Evolutionary conservation across 495 filamentous ascomycete genomes (phyloP), one percentile per base, ranked within the genome.

Genomic region (Filosporella fistucella): DNA sequence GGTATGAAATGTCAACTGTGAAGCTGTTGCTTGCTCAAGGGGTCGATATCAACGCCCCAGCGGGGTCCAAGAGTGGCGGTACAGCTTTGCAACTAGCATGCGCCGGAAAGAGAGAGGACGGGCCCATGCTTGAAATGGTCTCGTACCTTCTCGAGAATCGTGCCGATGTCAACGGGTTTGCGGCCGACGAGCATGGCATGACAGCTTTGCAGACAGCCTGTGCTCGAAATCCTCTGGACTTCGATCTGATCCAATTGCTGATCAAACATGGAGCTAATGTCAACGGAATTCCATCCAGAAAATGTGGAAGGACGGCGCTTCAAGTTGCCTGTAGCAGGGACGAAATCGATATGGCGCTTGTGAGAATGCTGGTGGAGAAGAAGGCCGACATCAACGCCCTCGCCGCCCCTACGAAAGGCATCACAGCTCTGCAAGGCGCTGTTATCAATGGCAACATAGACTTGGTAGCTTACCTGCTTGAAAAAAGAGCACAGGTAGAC

Each of bases 391-490:
- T 53, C 23, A 53, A 53, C 22, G 45, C 45, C n/a, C 23, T 48
- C 10, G 3, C 43, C 16, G 39, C 32, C 3, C 13, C 14, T 21
- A 24, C 29, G 22, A 24, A 49, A 32, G 41, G 47, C 9, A 44
- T 35, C 4, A 56, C 57, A 11, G 23, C 49, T 17, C 49, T 57
- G 3, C 36, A 54, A 43, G 45, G 33, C 11, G 59, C 59, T 11
- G 44, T 45, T 16, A 34, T 0, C 21, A 24, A 12, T 21, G 58
- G 58, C 14, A 45, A 60, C 25, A 41, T 46, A 20, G 14, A 45
- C 5, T 37, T 57, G n/a, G 45, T 53, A 7, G 11, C 32, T 17
- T 21, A 51, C 8, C 42, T 62, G 2, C 35, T 57, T 18, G 30
- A 48, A 2, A n/a, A 34, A 16, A 53, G 49, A 4, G 56, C 56